Conservation (phyloP, 805 yeast species). For the Cyberlindnera maclurae region DNA sequence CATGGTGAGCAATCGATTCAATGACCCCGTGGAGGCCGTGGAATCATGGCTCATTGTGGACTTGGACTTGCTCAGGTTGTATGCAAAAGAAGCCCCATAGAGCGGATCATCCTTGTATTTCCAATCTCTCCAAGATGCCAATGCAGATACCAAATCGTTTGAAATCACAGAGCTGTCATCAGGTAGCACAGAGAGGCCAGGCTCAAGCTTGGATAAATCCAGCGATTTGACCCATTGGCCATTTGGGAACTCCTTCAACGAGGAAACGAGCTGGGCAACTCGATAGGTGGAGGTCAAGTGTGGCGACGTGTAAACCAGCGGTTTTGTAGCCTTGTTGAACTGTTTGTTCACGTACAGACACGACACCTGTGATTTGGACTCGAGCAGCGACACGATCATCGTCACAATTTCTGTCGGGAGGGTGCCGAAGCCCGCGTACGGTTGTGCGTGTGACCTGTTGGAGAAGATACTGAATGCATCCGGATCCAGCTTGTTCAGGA, state of each 20-base stretch:
- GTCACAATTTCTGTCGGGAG: slow-evolving; percentile 29
- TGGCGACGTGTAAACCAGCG: slow-evolving; percentile 48
- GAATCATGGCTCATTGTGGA: slow-evolving; percentile 19
- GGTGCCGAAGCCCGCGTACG: slow-evolving; percentile 18
- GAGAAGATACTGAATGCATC: slow-evolving; percentile 28
- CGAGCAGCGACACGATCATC: slow-evolving; percentile 23
- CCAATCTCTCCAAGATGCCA: slow-evolving; percentile 94
- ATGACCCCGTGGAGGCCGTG: slow-evolving; percentile 14
- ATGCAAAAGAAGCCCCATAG: slow-evolving; percentile 35
- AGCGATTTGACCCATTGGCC: slow-evolving; percentile 50
- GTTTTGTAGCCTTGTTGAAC: slow-evolving; percentile 46
- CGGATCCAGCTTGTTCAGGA: slow-evolving; percentile 26
- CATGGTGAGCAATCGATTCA: slow-evolving; percentile 8
- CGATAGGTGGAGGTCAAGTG: slow-evolving; percentile 64
- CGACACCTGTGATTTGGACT: slow-evolving; percentile 34
- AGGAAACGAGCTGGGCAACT: slow-evolving; percentile 71
- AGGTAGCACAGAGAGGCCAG: slow-evolving; percentile 29
- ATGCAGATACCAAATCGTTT: slow-evolving; percentile 27
- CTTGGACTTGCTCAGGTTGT: slow-evolving; percentile 20
- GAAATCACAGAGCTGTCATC: slow-evolving; percentile 7
- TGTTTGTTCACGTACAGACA: slow-evolving; percentile 44
- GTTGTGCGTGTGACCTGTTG: slow-evolving; percentile 4
- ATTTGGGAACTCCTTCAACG: slow-evolving; percentile 48
- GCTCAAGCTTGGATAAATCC: slow-evolving; percentile 46
- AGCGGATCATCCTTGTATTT: slow-evolving; percentile 68